Conservation (phyloP, 2,329 filamentous ascomycete genomes). For the Pseudocercospora eumusae region DNA sequence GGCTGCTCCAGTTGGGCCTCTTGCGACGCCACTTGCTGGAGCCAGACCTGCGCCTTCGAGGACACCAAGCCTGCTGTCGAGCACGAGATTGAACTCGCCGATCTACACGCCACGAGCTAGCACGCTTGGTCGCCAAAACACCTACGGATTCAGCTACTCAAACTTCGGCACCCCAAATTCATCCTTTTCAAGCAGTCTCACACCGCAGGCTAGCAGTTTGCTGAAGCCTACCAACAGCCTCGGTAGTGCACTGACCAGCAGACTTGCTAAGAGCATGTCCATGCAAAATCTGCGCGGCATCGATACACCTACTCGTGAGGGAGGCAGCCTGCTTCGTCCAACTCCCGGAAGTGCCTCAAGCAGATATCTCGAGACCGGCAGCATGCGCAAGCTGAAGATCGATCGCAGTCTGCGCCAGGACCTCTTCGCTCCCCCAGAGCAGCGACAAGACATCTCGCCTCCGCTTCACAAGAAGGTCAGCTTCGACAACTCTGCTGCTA, state of each 20-base stretch:
- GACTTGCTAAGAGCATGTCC: conserved; percentile 81
- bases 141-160: conserved; percentile 87
- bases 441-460: conserved; percentile 41
- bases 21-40: conserved; percentile 84
- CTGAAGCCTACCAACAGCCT: conserved; percentile 62
- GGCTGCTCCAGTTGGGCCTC: conserved; percentile 74
- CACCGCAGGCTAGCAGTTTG: conserved; percentile 67
- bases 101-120: conserved; percentile 67
- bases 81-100: conserved; percentile 63
- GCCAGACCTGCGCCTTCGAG: conserved; percentile 46
- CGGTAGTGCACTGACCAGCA: conserved; percentile 55
- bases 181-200: conserved; percentile 57
- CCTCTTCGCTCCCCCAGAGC: conserved; percentile 49
- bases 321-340: conserved; percentile 83
- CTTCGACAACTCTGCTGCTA: conserved; percentile 67
- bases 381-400: conserved; percentile 88
- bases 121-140: conserved; percentile 43
- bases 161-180: conserved; percentile 77
- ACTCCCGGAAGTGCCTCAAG: conserved; percentile 59
- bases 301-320: conserved; percentile 62
- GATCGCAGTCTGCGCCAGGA: conserved; percentile 80
- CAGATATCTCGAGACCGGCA: conserved; percentile 67
- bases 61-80: conserved; percentile 36
- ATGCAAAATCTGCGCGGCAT: conserved; percentile 82
- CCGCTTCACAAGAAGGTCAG: conserved; percentile 78